A percentile compares a stretch with the other conserved stretches of the same genome.
phyloP scores from a whole-genome alignment of 441 rosid genomes.

The Erodium moschatum region DNA sequence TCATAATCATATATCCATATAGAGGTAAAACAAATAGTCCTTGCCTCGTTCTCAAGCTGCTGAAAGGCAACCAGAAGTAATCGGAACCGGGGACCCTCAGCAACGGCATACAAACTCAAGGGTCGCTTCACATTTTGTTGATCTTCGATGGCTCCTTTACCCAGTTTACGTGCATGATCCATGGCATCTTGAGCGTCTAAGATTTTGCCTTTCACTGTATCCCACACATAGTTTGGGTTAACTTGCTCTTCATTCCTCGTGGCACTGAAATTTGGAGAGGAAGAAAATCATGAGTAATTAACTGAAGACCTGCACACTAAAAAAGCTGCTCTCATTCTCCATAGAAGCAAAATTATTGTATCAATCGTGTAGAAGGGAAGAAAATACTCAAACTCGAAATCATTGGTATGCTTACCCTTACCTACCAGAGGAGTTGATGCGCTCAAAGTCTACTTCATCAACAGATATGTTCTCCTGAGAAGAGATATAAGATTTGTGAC shows the following conservation, averaged over 20 bases:
- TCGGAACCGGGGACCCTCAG: constrained; percentile 57
- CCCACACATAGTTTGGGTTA: constrained; percentile 44
- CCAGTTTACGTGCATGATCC: constrained; percentile 34
- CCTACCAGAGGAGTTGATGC: constrained; percentile 71
- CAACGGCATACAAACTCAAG: constrained; percentile 55
- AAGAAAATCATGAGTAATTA: constrained; percentile 13
- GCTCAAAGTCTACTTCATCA: constrained; percentile 28
- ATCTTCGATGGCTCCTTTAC: constrained; percentile 40
- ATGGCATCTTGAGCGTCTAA: constrained; percentile 51
- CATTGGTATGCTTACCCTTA: constrained; percentile 56
- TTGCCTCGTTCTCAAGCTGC: constrained; percentile 72
- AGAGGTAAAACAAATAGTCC: constrained; percentile 31
- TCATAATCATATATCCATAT: too few relatives aligned
- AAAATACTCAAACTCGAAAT: constrained; percentile 15
- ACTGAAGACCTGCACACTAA: constrained; percentile 8
- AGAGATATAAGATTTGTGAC: constrained; percentile 31
- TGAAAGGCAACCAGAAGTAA: constrained; percentile 67
- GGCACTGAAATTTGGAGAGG: constrained; percentile 28
- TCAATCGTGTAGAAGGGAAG: constrained; percentile 13
- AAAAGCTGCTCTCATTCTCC: constrained; percentile 6
- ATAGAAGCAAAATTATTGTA: too few relatives aligned
- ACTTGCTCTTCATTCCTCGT: constrained; percentile 33
- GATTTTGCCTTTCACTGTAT: constrained; percentile 56
- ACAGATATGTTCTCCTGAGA: constrained; percentile 24
- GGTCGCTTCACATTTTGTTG: constrained; percentile 37